These are phyloP conservation scores for Geosmithia putterillii DNA, from an alignment of 2,329 filamentous ascomycete species.

Conservation along the genomic window DNA sequence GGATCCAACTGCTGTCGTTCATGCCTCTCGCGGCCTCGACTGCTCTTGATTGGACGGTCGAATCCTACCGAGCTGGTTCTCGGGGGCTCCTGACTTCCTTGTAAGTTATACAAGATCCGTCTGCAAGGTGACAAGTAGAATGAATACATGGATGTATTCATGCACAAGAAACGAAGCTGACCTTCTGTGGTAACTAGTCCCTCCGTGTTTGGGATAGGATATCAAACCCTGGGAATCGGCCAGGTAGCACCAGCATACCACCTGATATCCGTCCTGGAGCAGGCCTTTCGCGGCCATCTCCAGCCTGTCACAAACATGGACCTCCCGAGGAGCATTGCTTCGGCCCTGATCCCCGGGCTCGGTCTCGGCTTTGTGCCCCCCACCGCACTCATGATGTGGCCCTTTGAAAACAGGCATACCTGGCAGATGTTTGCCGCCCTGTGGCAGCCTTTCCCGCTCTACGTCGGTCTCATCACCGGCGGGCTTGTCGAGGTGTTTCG, in stretches of 20 bases:
- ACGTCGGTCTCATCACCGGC: not conserved
- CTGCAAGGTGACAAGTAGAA: not conserved
- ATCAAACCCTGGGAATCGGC: not conserved
- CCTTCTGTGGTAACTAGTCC: not conserved
- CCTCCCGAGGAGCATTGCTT: not conserved
- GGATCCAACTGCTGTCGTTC: not conserved
- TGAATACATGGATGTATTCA: too few relatives aligned
- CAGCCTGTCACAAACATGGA: not conserved
- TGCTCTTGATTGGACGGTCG: not conserved
- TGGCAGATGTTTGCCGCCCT: not conserved
- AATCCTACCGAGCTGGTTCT: not conserved
- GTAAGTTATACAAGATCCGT: not conserved
- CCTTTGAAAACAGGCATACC: not conserved
- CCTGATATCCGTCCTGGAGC: not conserved
- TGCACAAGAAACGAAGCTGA: too few relatives aligned
- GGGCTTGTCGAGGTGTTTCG: not conserved
- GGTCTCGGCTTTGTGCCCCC: not conserved
- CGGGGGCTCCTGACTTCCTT: not conserved
- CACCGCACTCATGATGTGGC: not conserved
- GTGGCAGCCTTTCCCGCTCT: not conserved
- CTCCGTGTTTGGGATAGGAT: not conserved
- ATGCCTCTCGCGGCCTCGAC: not conserved
- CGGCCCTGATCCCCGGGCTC: not conserved
- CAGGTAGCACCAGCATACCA: not conserved
- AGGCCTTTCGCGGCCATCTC: not conserved